A percentile compares a stretch with the other conserved stretches of the same genome.
Conservation (phyloP, 1,284 basidiomycete species). For the Tylopilus sp. region DNA sequence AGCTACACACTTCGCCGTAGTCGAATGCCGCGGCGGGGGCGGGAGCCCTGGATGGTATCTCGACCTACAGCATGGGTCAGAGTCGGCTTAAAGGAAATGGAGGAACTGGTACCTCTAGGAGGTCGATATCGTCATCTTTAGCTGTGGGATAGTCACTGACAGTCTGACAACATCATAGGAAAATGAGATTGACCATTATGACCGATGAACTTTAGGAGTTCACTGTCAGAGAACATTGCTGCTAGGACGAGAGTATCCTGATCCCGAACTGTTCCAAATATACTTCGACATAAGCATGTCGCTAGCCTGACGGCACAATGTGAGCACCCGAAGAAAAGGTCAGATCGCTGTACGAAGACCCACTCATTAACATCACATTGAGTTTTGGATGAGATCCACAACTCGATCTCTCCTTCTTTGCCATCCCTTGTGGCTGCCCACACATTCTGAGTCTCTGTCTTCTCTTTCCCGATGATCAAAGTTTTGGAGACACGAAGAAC, state of each 20-base stretch:
- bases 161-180: background rate
- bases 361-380: conserved; percentile 91
- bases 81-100: too few species aligned
- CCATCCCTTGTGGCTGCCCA: conserved; percentile 8
- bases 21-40: too few species aligned
- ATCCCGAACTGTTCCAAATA: conserved; percentile 78
- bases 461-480: background rate
- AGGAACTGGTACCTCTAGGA: too few species aligned
- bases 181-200: conserved; percentile 39
- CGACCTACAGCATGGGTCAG: too few species aligned
- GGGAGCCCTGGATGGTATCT: too few species aligned
- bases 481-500: conserved; percentile 13
- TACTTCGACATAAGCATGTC: conserved; percentile 75
- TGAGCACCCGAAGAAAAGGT: background rate
- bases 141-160: background rate
- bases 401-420: background rate
- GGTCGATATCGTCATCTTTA: too few species aligned
- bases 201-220: conserved; percentile 84
- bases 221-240: conserved; percentile 89
- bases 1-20: too few species aligned
- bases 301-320: conserved; percentile 59
- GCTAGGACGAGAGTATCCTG: conserved; percentile 89
- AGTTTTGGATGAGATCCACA: conserved; percentile 35
- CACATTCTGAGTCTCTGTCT: background rate
- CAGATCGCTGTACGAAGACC: conserved; percentile 39